Conservation (phyloP, 768 basidiomycete genomes). For the Tricholoma bakamatsutake region DNA sequence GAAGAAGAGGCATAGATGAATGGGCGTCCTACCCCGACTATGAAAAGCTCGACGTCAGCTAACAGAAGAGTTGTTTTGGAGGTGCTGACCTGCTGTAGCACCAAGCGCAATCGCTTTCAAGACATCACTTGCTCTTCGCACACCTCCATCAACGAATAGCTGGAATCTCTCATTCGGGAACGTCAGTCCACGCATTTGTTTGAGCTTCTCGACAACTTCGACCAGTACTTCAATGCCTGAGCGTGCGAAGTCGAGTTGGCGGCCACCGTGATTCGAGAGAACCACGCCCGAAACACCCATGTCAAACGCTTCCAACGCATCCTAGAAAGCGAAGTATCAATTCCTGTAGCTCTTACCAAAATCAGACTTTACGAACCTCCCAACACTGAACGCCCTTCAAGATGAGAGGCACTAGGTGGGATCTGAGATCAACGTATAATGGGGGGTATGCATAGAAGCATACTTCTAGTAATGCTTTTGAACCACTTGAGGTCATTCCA, state of each 20-base stretch:
- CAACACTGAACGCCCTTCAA: slow-evolving; percentile 87
- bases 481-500: slow-evolving; percentile 88
- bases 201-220: slow-evolving; percentile 73
- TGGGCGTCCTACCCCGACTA: slow-evolving; percentile 80
- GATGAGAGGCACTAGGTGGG: slow-evolving; percentile 70
- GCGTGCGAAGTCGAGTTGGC: slow-evolving; percentile 74
- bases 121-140: slow-evolving; percentile 84
- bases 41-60: slow-evolving; percentile 17
- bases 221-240: slow-evolving; percentile 89
- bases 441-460: neutral
- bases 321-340: slow-evolving; percentile 30
- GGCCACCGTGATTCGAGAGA: slow-evolving; percentile 83
- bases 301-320: slow-evolving; percentile 83
- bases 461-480: slow-evolving; percentile 68
- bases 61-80: slow-evolving; percentile 28
- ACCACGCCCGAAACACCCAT: slow-evolving; percentile 68
- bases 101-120: slow-evolving; percentile 85
- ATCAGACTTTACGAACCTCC: slow-evolving; percentile 39
- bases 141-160: slow-evolving; percentile 92
- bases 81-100: slow-evolving; percentile 72
- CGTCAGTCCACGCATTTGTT: slow-evolving; percentile 54
- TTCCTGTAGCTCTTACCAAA: neutral
- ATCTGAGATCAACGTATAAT: slow-evolving; percentile 28
- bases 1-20: slow-evolving; percentile 86
- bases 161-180: slow-evolving; percentile 82